Percentiles rank a stretch among this genome's conserved stretches.
Evolutionary conservation across 208 protist species (phyloP).

Genomic region (Leptomonas pyrrhocoris): DNA sequence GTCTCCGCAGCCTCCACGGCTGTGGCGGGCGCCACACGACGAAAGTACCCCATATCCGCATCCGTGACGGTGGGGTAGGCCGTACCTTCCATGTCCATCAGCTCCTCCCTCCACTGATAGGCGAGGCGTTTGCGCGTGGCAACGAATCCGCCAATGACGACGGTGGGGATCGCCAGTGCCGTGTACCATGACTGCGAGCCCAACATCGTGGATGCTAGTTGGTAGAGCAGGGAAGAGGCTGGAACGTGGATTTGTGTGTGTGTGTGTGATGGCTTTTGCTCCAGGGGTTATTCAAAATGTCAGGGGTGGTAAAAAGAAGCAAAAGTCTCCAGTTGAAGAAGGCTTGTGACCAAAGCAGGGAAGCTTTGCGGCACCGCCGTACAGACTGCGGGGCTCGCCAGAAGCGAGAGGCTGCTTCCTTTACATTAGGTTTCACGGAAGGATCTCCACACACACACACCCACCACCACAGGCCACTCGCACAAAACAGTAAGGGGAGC

Average conservation of each 20-base stretch:
- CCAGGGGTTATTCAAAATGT: no score
- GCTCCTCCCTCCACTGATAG: conserved; percentile 86
- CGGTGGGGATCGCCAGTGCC: conserved; percentile 56
- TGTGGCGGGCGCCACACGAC: conserved; percentile 45
- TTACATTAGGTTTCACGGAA: no score
- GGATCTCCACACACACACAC: no score
- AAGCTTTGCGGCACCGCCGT: no score
- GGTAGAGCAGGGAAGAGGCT: not conserved
- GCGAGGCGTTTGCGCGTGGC: conserved; percentile 82
- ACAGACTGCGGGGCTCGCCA: no score
- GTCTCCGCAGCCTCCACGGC: conserved; percentile 19
- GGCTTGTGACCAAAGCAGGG: no score
- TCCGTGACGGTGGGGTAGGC: conserved; percentile 69
- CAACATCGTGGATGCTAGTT: conserved; percentile 44
- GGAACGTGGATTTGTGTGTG: not conserved
- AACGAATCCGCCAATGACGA: conserved; percentile 65
- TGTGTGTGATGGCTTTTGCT: no score
- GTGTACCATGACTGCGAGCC: conserved; percentile 79
- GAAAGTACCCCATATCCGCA: conserved; percentile 70
- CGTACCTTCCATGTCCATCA: conserved; percentile 67
- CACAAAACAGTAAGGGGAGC: no score
- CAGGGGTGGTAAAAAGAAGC: no score
- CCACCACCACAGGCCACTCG: no score
- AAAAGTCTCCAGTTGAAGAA: no score
- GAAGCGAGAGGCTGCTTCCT: no score